phyloP scores from a whole-genome alignment of 2,329 filamentous ascomycete species.

The Trichoderma citrinoviride region DNA sequence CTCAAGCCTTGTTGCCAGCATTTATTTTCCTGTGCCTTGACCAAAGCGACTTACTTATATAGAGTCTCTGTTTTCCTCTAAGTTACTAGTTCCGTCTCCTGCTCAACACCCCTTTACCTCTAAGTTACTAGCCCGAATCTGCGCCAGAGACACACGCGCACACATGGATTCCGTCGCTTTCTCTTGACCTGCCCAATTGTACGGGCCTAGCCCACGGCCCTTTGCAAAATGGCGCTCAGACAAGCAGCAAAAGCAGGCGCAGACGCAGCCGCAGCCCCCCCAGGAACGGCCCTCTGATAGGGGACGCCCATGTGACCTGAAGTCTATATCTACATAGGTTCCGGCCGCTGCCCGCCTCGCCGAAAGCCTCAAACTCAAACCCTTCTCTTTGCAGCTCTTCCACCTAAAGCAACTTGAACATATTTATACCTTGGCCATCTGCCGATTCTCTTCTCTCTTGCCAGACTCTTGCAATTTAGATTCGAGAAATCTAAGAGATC shows the following conservation, averaged over 20 bases:
- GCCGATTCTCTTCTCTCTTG: background rate
- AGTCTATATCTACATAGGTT: background rate
- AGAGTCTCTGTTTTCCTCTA: slow-evolving; percentile 23
- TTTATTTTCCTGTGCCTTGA: background rate
- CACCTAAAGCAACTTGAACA: background rate
- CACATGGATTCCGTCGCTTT: slow-evolving; percentile 10
- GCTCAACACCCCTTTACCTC: slow-evolving; percentile 22
- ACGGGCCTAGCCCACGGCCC: slow-evolving; percentile 14
- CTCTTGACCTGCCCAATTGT: slow-evolving; percentile 18
- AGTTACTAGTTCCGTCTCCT: slow-evolving; percentile 23
- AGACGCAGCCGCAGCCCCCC: background rate
- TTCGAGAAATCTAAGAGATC: background rate
- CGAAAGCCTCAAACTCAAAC: background rate
- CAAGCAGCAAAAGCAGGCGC: slow-evolving; percentile 15
- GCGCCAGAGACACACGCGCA: slow-evolving; percentile 12
- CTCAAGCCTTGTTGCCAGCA: slow-evolving; percentile 19
- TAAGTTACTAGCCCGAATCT: slow-evolving; percentile 24
- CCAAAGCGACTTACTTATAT: slow-evolving; percentile 18
- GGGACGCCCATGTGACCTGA: slow-evolving; percentile 13
- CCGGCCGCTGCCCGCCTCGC: slow-evolving; percentile 6
- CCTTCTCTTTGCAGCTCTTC: background rate
- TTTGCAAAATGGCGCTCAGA: slow-evolving; percentile 7
- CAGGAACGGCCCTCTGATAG: slow-evolving; percentile 3
- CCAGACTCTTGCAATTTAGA: too few species aligned
- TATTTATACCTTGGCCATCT: background rate